These are phyloP conservation scores for Penicillium steckii DNA, from an alignment of 495 filamentous ascomycete genomes.

Conservation along the genomic window DNA sequence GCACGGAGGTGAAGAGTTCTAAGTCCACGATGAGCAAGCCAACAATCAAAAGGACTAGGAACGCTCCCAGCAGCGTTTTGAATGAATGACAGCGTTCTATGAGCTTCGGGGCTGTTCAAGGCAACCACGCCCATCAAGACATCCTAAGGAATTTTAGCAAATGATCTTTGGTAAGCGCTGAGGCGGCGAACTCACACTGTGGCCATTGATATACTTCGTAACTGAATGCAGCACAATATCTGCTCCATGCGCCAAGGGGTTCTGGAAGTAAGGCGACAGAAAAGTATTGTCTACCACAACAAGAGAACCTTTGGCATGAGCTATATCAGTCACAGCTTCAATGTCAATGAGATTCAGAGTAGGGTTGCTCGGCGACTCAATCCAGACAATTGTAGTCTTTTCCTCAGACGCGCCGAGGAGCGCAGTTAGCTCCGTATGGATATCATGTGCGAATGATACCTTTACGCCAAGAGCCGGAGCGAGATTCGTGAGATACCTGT, in stretches of 20 bases:
- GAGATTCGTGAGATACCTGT: not conserved
- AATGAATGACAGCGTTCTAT: slow-evolving; percentile 53
- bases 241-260: not conserved
- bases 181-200: not conserved
- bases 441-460: not conserved
- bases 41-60: slow-evolving; percentile 82
- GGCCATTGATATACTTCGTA: not conserved
- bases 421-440: not conserved
- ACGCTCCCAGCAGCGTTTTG: slow-evolving; percentile 90
- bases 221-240: not conserved
- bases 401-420: no score
- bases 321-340: not conserved
- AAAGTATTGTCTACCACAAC: not conserved
- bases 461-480: not conserved
- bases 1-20: slow-evolving; percentile 73
- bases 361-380: not conserved
- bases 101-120: not conserved
- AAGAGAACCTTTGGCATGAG: not conserved
- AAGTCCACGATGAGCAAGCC: slow-evolving; percentile 84
- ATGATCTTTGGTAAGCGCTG: no score
- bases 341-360: not conserved
- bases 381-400: not conserved
- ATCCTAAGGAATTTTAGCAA: no score
- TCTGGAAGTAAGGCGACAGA: not conserved
- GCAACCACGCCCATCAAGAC: not conserved